These are phyloP conservation scores for Vanrija pseudolonga DNA, from an alignment of 1,284 basidiomycete species.

Conservation along the genomic window DNA sequence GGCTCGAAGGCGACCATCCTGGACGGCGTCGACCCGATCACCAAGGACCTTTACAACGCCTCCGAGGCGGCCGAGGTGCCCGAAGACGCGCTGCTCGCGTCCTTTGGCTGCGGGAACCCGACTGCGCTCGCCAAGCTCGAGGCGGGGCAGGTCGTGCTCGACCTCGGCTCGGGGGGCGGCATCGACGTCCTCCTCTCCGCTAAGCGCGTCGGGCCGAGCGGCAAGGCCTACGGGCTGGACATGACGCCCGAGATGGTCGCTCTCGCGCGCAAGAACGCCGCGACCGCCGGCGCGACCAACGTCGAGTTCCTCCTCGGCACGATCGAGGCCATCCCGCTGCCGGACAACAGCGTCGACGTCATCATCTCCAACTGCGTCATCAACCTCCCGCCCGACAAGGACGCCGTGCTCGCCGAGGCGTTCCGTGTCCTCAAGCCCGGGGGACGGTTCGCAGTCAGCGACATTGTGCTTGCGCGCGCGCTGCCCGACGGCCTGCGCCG, in stretches of 20 bases:
- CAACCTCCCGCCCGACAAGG: constrained; percentile 54
- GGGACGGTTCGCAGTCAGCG: constrained; percentile 79
- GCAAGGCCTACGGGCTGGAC: constrained; percentile 57
- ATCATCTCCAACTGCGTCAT: constrained; percentile 59
- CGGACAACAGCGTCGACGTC: constrained; percentile 54
- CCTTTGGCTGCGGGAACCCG: constrained; percentile 21
- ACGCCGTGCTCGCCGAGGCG: constrained; percentile 67
- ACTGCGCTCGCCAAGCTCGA: constrained; percentile 15
- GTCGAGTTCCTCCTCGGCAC: constrained; percentile 54
- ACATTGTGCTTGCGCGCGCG: constrained; percentile 20
- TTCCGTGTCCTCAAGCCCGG: constrained; percentile 96
- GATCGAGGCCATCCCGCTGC: constrained; percentile 53
- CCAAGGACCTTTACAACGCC: constrained; percentile 13
- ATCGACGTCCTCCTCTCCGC: constrained; percentile 58
- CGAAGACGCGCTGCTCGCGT: constrained; percentile 15
- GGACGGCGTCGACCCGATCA: constrained; percentile 15
- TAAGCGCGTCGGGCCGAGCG: constrained; percentile 52
- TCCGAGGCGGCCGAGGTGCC: constrained; percentile 13
- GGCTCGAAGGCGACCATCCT: constrained; percentile 12
- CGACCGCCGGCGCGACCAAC: constrained; percentile 46
- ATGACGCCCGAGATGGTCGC: constrained; percentile 44
- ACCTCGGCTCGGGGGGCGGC: constrained; percentile 58
- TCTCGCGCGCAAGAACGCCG: constrained; percentile 50
- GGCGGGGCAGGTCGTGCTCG: constrained; percentile 57
- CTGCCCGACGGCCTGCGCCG: constrained; percentile 3